Percentiles rank a stretch among this genome's conserved stretches.
Evolutionary conservation across 176 grass and related monocot species (phyloP).

Genomic region (Oryza meridionalis): DNA sequence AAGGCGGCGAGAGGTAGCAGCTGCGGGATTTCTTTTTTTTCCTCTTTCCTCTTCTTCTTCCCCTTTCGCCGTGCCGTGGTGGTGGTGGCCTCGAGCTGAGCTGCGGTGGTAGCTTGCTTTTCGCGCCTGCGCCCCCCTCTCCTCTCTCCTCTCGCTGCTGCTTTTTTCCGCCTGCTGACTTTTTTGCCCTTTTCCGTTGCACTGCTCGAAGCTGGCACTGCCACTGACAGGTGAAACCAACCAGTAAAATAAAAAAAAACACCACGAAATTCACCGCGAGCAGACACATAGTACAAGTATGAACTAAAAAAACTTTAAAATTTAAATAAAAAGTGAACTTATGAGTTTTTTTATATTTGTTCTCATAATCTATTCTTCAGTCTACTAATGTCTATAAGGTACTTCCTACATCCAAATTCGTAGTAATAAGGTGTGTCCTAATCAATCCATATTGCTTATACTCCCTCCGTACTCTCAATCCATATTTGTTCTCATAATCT

Average conservation of each 20-base stretch:
- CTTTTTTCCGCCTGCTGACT: conserved; percentile 27
- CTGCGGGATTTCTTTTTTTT: not conserved
- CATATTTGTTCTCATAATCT: too few species aligned
- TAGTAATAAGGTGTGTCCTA: too few species aligned
- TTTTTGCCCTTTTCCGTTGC: conserved; percentile 19
- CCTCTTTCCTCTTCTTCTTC: not conserved
- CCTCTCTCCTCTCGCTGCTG: not conserved
- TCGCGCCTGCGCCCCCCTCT: conserved; percentile 40
- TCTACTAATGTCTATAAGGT: too few species aligned
- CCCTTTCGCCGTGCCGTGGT: conserved; percentile 11
- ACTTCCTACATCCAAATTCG: too few species aligned
- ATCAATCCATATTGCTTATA: too few species aligned
- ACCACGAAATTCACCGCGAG: not conserved
- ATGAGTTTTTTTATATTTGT: too few species aligned
- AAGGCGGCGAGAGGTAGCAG: not conserved
- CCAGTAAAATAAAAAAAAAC: not conserved
- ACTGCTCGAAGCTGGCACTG: not conserved
- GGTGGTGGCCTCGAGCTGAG: conserved; percentile 28
- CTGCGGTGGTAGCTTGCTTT: conserved; percentile 48
- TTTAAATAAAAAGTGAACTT: not conserved
- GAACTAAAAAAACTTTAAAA: not conserved
- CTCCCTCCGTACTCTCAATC: too few species aligned
- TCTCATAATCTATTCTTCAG: too few species aligned
- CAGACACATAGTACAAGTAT: too few species aligned
- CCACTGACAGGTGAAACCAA: not conserved